Evolutionary conservation across 1,139 yeast genomes (phyloP).

Genomic region (Magnusiomyces ingens): DNA sequence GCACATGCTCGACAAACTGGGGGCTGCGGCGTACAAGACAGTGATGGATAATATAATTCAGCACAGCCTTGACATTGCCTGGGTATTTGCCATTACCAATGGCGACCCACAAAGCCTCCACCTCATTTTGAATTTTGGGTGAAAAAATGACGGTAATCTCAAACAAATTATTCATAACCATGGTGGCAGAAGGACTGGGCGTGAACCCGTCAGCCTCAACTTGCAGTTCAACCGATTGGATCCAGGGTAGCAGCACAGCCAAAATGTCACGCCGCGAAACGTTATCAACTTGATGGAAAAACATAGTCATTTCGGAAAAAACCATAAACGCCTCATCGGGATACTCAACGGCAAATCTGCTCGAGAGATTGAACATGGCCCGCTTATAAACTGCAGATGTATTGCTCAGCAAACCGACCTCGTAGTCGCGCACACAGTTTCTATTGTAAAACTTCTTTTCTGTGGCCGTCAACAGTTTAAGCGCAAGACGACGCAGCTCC

Average conservation of each 20-base stretch:
- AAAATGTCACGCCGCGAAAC: slow-evolving; percentile 67
- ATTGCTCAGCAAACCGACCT: slow-evolving; percentile 56
- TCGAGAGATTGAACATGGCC: slow-evolving; percentile 63
- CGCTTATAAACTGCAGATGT: slow-evolving; percentile 73
- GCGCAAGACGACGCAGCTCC: slow-evolving; percentile 57
- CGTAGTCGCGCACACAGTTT: slow-evolving; percentile 42
- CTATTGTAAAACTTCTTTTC: slow-evolving; percentile 49
- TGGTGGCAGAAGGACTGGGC: slow-evolving; percentile 36
- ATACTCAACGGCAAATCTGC: slow-evolving; percentile 51
- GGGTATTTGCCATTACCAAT: slow-evolving; percentile 65
- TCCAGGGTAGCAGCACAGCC: slow-evolving; percentile 83
- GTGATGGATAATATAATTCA: slow-evolving; percentile 61
- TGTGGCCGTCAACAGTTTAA: slow-evolving; percentile 48
- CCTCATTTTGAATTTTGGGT: slow-evolving; percentile 69
- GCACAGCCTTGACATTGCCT: slow-evolving; percentile 61
- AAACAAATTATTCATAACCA: slow-evolving; percentile 77
- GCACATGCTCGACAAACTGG: slow-evolving; percentile 65
- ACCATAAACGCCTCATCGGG: slow-evolving; percentile 53
- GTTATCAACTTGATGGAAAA: slow-evolving; percentile 55
- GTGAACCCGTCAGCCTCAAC: slow-evolving; percentile 39
- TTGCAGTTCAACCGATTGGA: slow-evolving; percentile 65
- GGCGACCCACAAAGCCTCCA: slow-evolving; percentile 93
- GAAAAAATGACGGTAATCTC: slow-evolving; percentile 79
- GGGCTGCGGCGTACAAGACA: slow-evolving; percentile 70
- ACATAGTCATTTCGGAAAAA: slow-evolving; percentile 66